A percentile compares a stretch with the other conserved stretches of the same genome.
phyloP scores from a whole-genome alignment of 345 rosid genomes.

The Rhodamnia rubescens region DNA sequence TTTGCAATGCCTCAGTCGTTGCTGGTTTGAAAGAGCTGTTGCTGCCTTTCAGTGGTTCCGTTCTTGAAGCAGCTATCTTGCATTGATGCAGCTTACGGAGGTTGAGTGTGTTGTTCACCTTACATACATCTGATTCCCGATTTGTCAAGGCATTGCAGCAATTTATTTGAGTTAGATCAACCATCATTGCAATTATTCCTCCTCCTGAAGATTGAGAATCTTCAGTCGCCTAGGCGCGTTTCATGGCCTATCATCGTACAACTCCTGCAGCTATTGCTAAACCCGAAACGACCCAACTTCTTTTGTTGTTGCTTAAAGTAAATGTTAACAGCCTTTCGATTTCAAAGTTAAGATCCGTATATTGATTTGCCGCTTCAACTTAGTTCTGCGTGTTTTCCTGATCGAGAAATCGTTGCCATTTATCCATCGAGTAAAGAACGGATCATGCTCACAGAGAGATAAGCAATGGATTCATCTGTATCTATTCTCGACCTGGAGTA shows the following conservation, averaged over 20 bases:
- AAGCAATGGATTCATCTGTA: background rate
- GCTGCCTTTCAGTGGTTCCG: background rate
- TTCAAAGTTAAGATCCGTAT: background rate
- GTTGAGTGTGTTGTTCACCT: background rate
- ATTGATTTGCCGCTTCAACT: background rate
- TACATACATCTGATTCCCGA: background rate
- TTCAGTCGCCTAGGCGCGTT: background rate
- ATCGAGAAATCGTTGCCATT: background rate
- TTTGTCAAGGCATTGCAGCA: background rate
- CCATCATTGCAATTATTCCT: background rate
- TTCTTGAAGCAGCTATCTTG: background rate
- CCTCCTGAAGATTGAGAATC: background rate
- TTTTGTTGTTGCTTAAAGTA: background rate
- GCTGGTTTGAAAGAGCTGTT: background rate
- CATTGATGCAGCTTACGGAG: background rate
- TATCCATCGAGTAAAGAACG: background rate
- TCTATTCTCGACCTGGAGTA: background rate
- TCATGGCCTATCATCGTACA: background rate
- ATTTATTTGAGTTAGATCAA: background rate
- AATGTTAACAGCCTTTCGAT: background rate
- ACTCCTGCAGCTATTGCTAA: background rate
- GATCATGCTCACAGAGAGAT: background rate
- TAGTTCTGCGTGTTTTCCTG: background rate
- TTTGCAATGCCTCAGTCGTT: background rate
- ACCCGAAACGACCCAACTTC: background rate